Conservation (phyloP, 106 monocot genomes). For the Phalaenopsis equestris region DNA sequence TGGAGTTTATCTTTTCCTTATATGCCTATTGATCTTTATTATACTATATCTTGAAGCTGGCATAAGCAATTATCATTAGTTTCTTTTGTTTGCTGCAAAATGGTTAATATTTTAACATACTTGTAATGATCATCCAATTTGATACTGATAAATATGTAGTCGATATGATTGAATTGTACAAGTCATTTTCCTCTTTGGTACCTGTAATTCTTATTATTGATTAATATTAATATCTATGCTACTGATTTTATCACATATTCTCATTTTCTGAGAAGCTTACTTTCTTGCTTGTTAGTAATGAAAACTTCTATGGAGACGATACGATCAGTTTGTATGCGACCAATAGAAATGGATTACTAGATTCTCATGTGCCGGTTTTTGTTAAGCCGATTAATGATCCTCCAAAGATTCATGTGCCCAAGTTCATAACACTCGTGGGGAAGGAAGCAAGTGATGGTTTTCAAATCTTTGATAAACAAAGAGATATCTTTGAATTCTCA, state of each 20-base stretch:
- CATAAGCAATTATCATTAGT: background rate
- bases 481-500: constrained; percentile 45
- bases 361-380: constrained; percentile 56
- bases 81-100: background rate
- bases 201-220: background rate
- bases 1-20: too few relatives aligned
- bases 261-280: background rate
- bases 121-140: background rate
- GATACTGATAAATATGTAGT: background rate
- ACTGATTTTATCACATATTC: background rate
- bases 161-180: background rate
- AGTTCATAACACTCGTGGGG: constrained; percentile 41
- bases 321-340: constrained; percentile 48
- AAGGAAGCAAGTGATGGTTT: constrained; percentile 35
- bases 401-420: constrained; percentile 56
- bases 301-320: constrained; percentile 81
- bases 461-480: constrained; percentile 58
- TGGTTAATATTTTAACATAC: background rate
- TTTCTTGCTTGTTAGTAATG: constrained; percentile 44
- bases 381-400: constrained; percentile 83
- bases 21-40: too few relatives aligned
- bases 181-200: background rate
- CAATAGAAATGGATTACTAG: constrained; percentile 64
- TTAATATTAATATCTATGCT: background rate
- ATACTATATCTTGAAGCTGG: background rate